phyloP scores from a whole-genome alignment of 2,329 filamentous ascomycete species.

The Alternaria sp. region DNA sequence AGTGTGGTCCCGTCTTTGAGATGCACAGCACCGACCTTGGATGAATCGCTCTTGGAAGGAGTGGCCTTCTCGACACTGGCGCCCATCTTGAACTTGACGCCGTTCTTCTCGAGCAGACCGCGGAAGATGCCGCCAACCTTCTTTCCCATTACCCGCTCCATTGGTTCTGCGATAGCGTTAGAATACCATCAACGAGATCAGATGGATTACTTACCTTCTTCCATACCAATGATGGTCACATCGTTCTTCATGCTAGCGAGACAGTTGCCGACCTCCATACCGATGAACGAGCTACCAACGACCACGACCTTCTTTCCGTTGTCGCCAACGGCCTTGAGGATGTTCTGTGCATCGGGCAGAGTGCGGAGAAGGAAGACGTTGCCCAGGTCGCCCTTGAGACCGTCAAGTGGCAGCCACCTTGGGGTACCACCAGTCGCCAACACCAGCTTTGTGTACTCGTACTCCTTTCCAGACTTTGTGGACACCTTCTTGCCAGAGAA shows the following conservation, averaged over 20 bases:
- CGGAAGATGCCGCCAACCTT: constrained; percentile 83
- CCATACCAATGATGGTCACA: constrained; percentile 88
- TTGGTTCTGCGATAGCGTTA: constrained; percentile 60
- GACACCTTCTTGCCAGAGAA: constrained; percentile 74
- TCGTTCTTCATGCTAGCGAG: constrained; percentile 77
- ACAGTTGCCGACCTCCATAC: constrained; percentile 92
- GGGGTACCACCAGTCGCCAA: constrained; percentile 86
- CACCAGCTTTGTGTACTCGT: constrained; percentile 84
- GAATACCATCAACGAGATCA: background rate
- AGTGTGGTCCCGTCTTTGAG: constrained; percentile 87
- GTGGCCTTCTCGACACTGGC: constrained; percentile 84
- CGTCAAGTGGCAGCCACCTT: constrained; percentile 75
- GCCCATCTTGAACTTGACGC: constrained; percentile 85
- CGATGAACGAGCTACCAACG: constrained; percentile 93
- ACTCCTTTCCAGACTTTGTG: constrained; percentile 75
- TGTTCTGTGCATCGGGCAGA: constrained; percentile 77
- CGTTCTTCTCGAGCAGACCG: constrained; percentile 78
- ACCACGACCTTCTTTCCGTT: constrained; percentile 92
- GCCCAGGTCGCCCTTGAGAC: constrained; percentile 78
- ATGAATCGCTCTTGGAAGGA: constrained; percentile 69
- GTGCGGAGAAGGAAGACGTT: constrained; percentile 88
- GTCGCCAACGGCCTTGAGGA: constrained; percentile 77
- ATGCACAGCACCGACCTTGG: constrained; percentile 77
- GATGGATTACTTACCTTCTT: constrained; percentile 56
- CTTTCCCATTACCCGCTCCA: constrained; percentile 84